Base-by-base conservation (phyloP, 306 rosid genomes). In the Ochetophila trinervis region DNA sequence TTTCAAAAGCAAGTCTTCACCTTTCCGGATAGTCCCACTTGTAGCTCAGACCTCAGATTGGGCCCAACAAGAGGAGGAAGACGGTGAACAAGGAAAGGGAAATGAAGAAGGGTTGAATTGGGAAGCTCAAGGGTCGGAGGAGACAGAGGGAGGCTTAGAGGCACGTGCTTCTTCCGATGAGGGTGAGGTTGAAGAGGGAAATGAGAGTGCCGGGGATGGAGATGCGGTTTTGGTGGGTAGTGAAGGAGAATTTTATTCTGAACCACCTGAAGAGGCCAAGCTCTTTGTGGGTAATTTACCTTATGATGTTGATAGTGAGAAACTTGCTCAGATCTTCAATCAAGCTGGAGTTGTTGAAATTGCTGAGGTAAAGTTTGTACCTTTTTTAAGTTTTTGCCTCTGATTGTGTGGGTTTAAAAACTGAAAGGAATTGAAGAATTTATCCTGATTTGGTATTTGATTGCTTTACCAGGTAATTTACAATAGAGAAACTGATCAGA, bases 191-290 rank as follows among this genome's bases (percentile, higher is more conserved):
- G 52, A 61, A 36, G 78, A 50, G 3, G 35, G 34, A 5, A 49
- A 65, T 20, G 69, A 53, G 36, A 52, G 30, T 27, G 18, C 61
- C 19, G 81, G 49, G 5, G 73, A 34, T 32, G 73, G 47, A 0
- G 37, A 19, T 5, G 44, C 5, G 53, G 52, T 9, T 21, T 23
- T 4, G 18, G 65, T 51, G 45, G 67, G 66, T 5, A 54, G 66
- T 20, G 69, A 15, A 18, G 80, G 51, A 53, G 80, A 67, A 17
- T 63, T 30, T 12, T 78, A 67, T 65, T 75, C 75, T 2, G 82
- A 78, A 35, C 82, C 82, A 4, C 78, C 78, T 5, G 82, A 78
- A 54, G 82, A 78, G 61, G 82, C 82, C 49, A 78, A 78, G 75
- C 82, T 78, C 50, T 78, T 62, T 53, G 82, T 78, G 67, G 82